Evolutionary conservation across 768 basidiomycete species (phyloP), one percentile per base, ranked within the genome.

Genomic region (Lentinula edodes): DNA sequence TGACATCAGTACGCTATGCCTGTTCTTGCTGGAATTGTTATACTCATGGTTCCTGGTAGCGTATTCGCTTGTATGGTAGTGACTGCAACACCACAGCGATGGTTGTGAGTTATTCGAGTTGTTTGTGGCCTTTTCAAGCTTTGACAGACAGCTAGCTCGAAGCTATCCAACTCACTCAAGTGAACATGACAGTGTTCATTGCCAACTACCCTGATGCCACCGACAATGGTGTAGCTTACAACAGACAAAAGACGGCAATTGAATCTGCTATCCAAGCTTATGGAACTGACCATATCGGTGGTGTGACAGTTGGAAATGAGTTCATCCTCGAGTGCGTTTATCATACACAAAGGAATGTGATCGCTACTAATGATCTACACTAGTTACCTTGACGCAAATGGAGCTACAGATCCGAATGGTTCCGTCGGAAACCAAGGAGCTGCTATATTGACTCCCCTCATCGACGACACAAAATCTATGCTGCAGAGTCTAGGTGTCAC

Each of bases 281-380:
- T 70, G 95, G 95, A 32, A 81, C 83, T 2, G 82, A 82, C 62
- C 73, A 94, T 67, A 83, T 98, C 60, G 76, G 75, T 0, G 96
- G 96, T 12, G 68, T 98, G 46, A 95, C 89, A 10, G 95, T 97
- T 42, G 95, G 96, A 41, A 96, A 97, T 70, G 94, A 96, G 74
- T 93, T 84, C 71, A 91, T 93, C 68, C 80, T 95, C 52, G 84
- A 94, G 86, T 89, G 53, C 2, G 81, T 75, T 9, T 41, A 15
- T 50, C 20, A 45, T 66, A 10, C 20, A 28, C 32, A 18, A 41
- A 42, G 41, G n/a, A 28, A 4, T 42, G 1, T 52, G 16, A 15
- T 45, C 34, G 15, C 36, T 43, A 1, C 35, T 38, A 7, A 28
- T 66, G 35, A 53, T 53, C 28, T n/a, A 34, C 34, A 23, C 46